Conservation (phyloP, 2,329 filamentous ascomycete species). For the Microsporum canis region DNA sequence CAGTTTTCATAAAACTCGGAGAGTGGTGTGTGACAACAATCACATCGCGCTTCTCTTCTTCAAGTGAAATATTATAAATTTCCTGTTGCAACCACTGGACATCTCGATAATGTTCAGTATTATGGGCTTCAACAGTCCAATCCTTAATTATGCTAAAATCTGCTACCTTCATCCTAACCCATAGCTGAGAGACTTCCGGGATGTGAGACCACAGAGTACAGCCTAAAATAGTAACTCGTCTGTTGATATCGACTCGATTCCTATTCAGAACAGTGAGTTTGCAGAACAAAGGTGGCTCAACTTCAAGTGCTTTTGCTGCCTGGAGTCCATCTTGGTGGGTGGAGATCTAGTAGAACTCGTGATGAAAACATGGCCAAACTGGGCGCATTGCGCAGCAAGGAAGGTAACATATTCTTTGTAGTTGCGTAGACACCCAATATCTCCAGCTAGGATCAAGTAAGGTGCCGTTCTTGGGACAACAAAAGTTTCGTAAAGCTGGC, state of each 20-base stretch:
- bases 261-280: constrained; percentile 15
- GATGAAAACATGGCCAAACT: constrained; percentile 19
- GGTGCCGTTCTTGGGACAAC: constrained; percentile 15
- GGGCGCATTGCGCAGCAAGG: constrained; percentile 17
- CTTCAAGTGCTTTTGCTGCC: constrained; percentile 11
- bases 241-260: constrained; percentile 7
- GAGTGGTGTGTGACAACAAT: constrained; percentile 39
- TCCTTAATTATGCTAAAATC: constrained; percentile 42
- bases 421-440: constrained; percentile 21
- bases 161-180: constrained; percentile 37
- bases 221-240: constrained; percentile 38
- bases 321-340: constrained; percentile 17
- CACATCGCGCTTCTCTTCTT: constrained; percentile 4
- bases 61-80: constrained; percentile 14
- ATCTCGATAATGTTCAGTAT: constrained; percentile 37
- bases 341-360: constrained; percentile 20
- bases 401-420: constrained; percentile 16
- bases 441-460: constrained; percentile 22
- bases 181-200: constrained; percentile 24
- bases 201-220: constrained; percentile 47
- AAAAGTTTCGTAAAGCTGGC: constrained; percentile 17
- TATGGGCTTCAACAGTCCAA: constrained; percentile 42
- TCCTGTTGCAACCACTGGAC: constrained; percentile 39
- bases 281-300: constrained; percentile 11
- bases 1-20: constrained; percentile 37